Base-by-base conservation (phyloP, 2,329 filamentous ascomycete species). In the Periconia sp. region DNA sequence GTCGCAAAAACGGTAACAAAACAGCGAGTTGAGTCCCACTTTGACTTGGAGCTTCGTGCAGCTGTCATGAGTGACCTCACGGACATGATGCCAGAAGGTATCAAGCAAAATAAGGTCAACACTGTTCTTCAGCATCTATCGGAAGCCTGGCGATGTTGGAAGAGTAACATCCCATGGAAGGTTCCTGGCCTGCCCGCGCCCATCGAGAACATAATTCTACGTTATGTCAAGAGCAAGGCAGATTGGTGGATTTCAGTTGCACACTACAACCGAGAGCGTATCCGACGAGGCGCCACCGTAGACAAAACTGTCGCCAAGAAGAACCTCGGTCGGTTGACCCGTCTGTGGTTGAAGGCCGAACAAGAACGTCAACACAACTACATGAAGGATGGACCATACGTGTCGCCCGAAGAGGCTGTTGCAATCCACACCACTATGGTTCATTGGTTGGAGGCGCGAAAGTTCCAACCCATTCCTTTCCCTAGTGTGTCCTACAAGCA, bases 61-160 rank as follows among this genome's bases (percentile, higher is more conserved):
- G 97, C 94, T 0, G 94, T 99, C 61, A 99, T 99, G 93, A 92
- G 93, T 43, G 94, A 99, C 76, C 81, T 99, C 47, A 97, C 97
- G 90, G 94, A 99, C 69, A 99, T 99, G 95, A 99, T 99, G 94
- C 94, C 94, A 0, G 95, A 99, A 73, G 94, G 94, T 62, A 97
- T 99, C 79, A 97, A 97, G 75, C 94, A 99, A 73, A 99, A 94
- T 80, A 99, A 99, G 78, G 92, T 99, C 74, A 96, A 99, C 75
- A 96, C 92, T 1, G 93, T 99, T 43, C 80, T 99, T 50, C 94
- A 97, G 70, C 95, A 99, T 82, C 78, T 99, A 41, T 97, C 93
- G 0, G 94, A 99, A 78, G 94, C 94, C 14, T 99, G 94, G 94
- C 85, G 94, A 78, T 99, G 94, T 79, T 99, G 94, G 94, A 99